phyloP scores from a whole-genome alignment of 2,329 filamentous ascomycete genomes.

The Venturia pyrina region DNA sequence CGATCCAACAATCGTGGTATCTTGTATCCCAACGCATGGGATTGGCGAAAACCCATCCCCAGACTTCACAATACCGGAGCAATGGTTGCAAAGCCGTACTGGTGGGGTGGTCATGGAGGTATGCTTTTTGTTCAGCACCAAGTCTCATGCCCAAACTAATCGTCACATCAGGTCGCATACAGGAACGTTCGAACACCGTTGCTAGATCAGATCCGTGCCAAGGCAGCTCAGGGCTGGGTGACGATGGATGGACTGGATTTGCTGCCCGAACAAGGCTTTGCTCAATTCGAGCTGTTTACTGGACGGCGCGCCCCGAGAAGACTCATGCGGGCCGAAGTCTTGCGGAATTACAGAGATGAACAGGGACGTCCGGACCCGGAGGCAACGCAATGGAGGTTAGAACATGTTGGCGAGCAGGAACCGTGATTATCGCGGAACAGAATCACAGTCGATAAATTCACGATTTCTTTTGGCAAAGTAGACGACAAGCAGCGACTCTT shows the following conservation, averaged over 20 bases:
- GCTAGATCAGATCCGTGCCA: slow-evolving; percentile 53
- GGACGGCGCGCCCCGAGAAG: slow-evolving; percentile 60
- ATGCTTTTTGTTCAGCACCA: neutral
- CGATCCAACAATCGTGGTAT: slow-evolving; percentile 63
- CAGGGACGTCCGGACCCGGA: slow-evolving; percentile 7
- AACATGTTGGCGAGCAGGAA: slow-evolving; percentile 9
- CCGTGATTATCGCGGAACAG: slow-evolving; percentile 1
- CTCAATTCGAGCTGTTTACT: slow-evolving; percentile 74
- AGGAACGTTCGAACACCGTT: slow-evolving; percentile 63
- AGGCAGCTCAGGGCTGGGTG: slow-evolving; percentile 57
- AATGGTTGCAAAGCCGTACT: slow-evolving; percentile 61
- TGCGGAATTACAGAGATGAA: slow-evolving; percentile 18
- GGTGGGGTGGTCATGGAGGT: slow-evolving; percentile 69
- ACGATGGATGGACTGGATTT: slow-evolving; percentile 67
- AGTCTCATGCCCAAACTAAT: neutral
- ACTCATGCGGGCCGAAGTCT: slow-evolving; percentile 59
- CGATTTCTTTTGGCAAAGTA: neutral
- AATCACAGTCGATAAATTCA: neutral
- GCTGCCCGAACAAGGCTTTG: slow-evolving; percentile 68
- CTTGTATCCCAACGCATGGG: slow-evolving; percentile 63
- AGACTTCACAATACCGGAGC: slow-evolving; percentile 43
- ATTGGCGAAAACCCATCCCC: slow-evolving; percentile 55
- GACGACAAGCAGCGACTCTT: too few species aligned
- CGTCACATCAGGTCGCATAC: slow-evolving; percentile 43
- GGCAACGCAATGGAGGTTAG: slow-evolving; percentile 8